Evolutionary conservation across 495 filamentous ascomycete species (phyloP).

Genomic region (Daldinia loculata): DNA sequence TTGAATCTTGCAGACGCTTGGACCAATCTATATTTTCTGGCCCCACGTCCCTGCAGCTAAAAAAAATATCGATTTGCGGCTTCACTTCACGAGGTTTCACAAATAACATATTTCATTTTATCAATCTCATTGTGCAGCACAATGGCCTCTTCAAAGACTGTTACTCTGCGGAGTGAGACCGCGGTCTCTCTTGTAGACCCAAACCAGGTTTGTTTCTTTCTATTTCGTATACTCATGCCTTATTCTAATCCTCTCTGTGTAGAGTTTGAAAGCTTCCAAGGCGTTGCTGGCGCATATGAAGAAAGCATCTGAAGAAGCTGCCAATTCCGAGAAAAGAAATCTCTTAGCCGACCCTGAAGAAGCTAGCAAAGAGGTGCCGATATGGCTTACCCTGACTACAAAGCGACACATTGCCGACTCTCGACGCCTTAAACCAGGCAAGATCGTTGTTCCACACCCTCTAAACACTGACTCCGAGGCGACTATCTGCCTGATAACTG

Average conservation of each 20-base stretch:
- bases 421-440: constrained; percentile 77
- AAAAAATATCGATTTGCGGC: constrained; percentile 20
- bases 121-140: constrained; percentile 10
- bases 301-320: constrained; percentile 65
- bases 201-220: constrained; percentile 52
- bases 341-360: constrained; percentile 72
- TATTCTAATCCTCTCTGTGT: constrained; percentile 13
- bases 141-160: constrained; percentile 43
- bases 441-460: constrained; percentile 70
- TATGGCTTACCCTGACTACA: constrained; percentile 88
- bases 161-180: constrained; percentile 46
- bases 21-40: constrained; percentile 15
- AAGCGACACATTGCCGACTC: constrained; percentile 86
- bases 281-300: constrained; percentile 85
- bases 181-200: constrained; percentile 51
- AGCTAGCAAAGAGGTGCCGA: constrained; percentile 67
- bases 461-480: constrained; percentile 60
- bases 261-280: constrained; percentile 81
- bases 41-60: constrained; percentile 21
- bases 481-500: constrained; percentile 49
- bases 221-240: neutral
- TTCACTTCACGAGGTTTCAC: constrained; percentile 1
- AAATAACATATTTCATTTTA: constrained; percentile 18
- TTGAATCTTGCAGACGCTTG: constrained; percentile 12
- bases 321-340: constrained; percentile 67